Percentiles rank a stretch among this genome's conserved stretches.
phyloP scores from a whole-genome alignment of 352 stramenopile species.

The Saprolegnia parasitica region DNA sequence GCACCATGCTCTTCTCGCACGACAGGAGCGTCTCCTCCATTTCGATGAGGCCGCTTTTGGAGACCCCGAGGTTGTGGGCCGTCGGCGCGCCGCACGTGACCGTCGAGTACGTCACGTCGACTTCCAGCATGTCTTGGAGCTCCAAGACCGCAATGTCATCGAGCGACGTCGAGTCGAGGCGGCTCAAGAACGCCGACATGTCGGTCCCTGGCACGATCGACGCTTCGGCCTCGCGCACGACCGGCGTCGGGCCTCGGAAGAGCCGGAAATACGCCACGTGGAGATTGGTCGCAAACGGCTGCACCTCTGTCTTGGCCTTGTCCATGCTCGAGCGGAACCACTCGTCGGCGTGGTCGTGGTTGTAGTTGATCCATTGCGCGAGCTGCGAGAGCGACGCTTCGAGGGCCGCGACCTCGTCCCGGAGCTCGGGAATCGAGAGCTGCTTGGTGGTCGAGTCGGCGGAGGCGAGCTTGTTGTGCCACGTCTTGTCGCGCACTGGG shows the following conservation, averaged over 20 bases:
- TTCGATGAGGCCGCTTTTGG: conserved; percentile 67
- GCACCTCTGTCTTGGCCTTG: conserved; percentile 75
- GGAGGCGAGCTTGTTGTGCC: background rate
- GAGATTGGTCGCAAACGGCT: conserved; percentile 76
- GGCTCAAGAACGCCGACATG: conserved; percentile 7
- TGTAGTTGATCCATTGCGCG: conserved; percentile 3
- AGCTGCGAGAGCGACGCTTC: conserved; percentile 6
- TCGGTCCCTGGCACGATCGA: conserved; percentile 11
- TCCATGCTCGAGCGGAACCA: conserved; percentile 75
- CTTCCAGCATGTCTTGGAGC: conserved; percentile 22
- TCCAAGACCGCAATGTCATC: conserved; percentile 17
- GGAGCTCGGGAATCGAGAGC: conserved; percentile 12
- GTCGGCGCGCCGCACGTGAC: conserved; percentile 78
- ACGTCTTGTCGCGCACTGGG: conserved; percentile 15
- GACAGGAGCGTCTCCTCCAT: conserved; percentile 80
- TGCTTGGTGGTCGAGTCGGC: background rate
- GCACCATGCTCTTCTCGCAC: conserved; percentile 57
- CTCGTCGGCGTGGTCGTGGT: background rate
- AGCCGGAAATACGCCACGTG: conserved; percentile 84
- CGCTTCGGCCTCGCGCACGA: conserved; percentile 18
- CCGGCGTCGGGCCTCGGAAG: conserved; percentile 16
- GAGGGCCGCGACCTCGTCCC: conserved; percentile 1
- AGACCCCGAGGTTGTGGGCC: conserved; percentile 72
- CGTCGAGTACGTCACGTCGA: conserved; percentile 46
- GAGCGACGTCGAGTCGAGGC: conserved; percentile 13